phyloP scores from a whole-genome alignment of 495 filamentous ascomycete species.

The Eremomyces bilateralis region DNA sequence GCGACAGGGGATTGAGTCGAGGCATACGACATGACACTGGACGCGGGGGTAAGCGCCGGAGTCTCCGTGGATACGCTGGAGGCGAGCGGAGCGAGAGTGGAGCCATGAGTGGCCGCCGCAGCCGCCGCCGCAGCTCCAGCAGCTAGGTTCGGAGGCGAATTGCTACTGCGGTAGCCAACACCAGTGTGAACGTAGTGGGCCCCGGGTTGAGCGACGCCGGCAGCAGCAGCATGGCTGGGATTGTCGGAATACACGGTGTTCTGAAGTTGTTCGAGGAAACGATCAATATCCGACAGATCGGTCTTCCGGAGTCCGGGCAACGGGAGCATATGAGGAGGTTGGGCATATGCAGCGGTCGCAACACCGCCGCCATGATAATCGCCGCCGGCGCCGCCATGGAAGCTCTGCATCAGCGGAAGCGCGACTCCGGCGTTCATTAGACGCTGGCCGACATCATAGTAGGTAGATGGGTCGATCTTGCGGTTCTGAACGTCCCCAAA shows the following conservation, averaged over 20 bases:
- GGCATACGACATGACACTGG: conserved; percentile 65
- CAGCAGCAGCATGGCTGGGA: conserved; percentile 44
- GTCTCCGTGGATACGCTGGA: conserved; percentile 37
- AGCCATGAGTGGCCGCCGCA: conserved; percentile 24
- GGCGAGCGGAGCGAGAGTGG: conserved; percentile 37
- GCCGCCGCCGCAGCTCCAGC: conserved; percentile 5
- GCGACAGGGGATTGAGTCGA: conserved; percentile 51
- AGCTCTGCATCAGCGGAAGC: conserved; percentile 43
- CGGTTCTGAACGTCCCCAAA: conserved; percentile 80
- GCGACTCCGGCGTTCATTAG: conserved; percentile 48
- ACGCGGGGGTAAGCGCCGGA: conserved; percentile 75
- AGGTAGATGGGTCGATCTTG: conserved; percentile 66
- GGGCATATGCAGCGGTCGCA: conserved; percentile 5
- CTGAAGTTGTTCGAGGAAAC: conserved; percentile 87
- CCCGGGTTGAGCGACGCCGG: conserved; percentile 48
- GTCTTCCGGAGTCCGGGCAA: conserved; percentile 76
- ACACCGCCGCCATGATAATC: conserved; percentile 10
- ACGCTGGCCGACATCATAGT: conserved; percentile 59
- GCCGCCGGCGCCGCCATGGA: conserved; percentile 29
- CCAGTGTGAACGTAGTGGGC: conserved; percentile 36
- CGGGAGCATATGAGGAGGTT: conserved; percentile 36
- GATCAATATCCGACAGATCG: conserved; percentile 77
- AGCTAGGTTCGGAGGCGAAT: conserved; percentile 41
- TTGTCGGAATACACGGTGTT: conserved; percentile 82
- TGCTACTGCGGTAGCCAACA: conserved; percentile 43